Base-by-base conservation (phyloP, 2,329 filamentous ascomycete genomes). In the Neofusicoccum parvum region DNA sequence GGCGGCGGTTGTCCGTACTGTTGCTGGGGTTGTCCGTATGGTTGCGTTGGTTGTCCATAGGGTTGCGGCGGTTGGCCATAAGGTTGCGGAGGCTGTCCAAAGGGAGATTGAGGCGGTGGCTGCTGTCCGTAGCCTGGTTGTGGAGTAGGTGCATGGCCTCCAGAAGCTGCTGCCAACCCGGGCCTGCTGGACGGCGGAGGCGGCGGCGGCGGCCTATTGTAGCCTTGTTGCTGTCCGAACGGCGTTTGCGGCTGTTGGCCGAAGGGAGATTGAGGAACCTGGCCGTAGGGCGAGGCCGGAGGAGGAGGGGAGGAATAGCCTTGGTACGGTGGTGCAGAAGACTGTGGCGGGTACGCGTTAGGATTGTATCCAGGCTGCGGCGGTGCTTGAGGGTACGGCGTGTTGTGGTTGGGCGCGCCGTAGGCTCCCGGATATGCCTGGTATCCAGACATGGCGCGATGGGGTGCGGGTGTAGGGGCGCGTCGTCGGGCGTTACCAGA, bases 331-430 rank as follows among this genome's bases (percentile, higher is more conserved):
- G 48, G 36, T 15, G 64, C 56, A 14, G 54, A 50, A n/a, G 48
- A 64, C 41, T 64, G 64, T 34, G 36, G 64, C 37, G 46, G 10
- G 37, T 62, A 60, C 11, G 64, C 53, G 34, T 53, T 50, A 48
- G 51, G 63, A 45, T 51, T 59, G 64, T 65, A 65, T 50, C 64
- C 64, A 51, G 73, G 67, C 54, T 67, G 67, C 2, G 71, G 70
- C 64, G 77, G 74, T 32, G 69, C 71, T 66, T 75, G 74, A 60
- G 75, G 73, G 67, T 78, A 78, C 2, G 78, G 76, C 48, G 75
- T 73, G 45, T 76, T 73, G 60, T 72, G 72, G 32, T 74, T 67
- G 37, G 74, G 70, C 17, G 74, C 48, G 43, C 62, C 62, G 36
- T 56, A 62, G 48, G 36, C 58, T 3, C 53, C 65, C 14, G 34